Evolutionary conservation across 2,329 filamentous ascomycete species (phyloP).

Genomic region (Colletotrichum sp.): DNA sequence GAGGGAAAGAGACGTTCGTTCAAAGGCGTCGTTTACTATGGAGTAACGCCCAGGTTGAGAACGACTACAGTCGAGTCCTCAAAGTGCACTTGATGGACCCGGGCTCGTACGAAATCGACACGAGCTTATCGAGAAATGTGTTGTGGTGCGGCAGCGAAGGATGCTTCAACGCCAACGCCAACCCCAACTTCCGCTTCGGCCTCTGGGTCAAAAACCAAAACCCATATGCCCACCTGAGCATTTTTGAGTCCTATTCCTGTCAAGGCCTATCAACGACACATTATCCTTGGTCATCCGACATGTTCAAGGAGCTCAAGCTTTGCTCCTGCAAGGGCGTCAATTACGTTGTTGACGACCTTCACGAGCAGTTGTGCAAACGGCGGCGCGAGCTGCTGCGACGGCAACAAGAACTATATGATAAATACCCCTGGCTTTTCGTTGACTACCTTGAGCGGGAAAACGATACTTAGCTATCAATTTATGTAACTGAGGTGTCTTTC

Average conservation of each 20-base stretch:
- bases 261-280: neutral
- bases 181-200: neutral
- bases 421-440: neutral
- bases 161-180: neutral
- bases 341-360: neutral
- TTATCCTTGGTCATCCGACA: accelerated
- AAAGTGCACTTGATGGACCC: neutral
- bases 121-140: neutral
- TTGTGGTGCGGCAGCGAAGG: neutral
- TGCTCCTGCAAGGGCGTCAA: neutral
- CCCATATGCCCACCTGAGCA: too few relatives aligned
- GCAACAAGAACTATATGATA: neutral
- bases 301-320: neutral
- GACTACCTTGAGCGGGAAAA: neutral
- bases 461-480: neutral
- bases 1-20: neutral
- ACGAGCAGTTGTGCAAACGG: accelerated
- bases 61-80: neutral
- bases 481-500: neutral
- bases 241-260: too few relatives aligned
- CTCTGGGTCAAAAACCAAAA: too few relatives aligned
- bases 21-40: neutral
- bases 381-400: accelerated
- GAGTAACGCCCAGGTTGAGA: neutral
- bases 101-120: neutral